These are phyloP conservation scores for Xylariaceae sp. DNA, from an alignment of 2,329 filamentous ascomycete species.

Conservation along the genomic window DNA sequence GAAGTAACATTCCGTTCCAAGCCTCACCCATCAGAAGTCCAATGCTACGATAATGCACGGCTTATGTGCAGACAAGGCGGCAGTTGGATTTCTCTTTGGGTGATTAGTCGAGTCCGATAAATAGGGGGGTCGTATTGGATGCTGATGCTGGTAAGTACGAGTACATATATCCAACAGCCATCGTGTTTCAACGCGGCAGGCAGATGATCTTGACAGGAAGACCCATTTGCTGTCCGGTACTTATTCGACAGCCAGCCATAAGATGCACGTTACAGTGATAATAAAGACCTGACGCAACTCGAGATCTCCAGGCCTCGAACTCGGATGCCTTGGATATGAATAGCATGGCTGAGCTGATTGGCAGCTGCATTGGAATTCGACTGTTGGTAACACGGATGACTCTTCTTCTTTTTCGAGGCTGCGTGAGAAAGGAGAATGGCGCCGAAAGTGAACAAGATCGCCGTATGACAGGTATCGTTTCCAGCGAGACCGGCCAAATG, in stretches of 20 bases:
- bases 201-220: neutral
- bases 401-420: neutral
- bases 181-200: neutral
- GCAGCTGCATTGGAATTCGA: constrained; percentile 1
- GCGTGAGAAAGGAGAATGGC: constrained; percentile 11
- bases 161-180: neutral
- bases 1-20: neutral
- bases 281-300: neutral
- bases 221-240: neutral
- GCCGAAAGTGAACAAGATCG: neutral
- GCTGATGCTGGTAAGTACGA: neutral
- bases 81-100: neutral
- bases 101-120: neutral
- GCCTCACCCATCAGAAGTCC: neutral
- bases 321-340: neutral
- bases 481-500: neutral
- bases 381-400: constrained; percentile 5
- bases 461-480: neutral
- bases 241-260: too few relatives aligned
- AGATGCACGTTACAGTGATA: too few relatives aligned
- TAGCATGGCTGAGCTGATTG: neutral
- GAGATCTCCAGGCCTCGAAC: neutral
- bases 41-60: neutral
- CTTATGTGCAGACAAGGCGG: neutral
- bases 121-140: too few relatives aligned